Conservation (phyloP, 2,329 filamentous ascomycete species). For the Cladophialophora carrionii region DNA sequence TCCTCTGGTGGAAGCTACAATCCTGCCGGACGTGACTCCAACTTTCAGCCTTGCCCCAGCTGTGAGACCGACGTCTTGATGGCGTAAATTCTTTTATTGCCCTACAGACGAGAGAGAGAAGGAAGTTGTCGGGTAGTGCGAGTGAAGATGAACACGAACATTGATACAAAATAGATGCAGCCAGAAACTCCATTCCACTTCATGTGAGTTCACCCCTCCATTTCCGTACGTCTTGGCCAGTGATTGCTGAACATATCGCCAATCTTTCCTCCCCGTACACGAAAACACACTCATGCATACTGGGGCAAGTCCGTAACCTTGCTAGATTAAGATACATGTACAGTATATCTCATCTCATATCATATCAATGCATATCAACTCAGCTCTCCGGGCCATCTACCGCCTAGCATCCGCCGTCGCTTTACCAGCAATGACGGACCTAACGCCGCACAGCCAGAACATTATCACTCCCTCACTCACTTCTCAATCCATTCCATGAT, state of each 20-base stretch:
- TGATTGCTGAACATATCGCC: too few relatives aligned
- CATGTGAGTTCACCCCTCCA: too few relatives aligned
- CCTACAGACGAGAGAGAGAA: not conserved
- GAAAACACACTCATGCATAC: too few relatives aligned
- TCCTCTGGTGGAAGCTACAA: not conserved
- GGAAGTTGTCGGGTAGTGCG: not conserved
- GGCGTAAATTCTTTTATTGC: not conserved
- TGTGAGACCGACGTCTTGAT: not conserved
- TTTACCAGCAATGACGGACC: not conserved
- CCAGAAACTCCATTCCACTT: not conserved
- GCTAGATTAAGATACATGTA: too few relatives aligned
- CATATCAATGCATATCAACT: too few relatives aligned
- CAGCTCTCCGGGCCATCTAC: not conserved
- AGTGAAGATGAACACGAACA: not conserved
- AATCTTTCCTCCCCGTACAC: too few relatives aligned
- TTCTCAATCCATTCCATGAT: conserved; percentile 9
- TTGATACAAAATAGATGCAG: not conserved
- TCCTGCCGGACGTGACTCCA: not conserved
- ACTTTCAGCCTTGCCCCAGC: not conserved
- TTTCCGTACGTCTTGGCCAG: too few relatives aligned
- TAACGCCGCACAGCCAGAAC: not conserved
- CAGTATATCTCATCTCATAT: not conserved
- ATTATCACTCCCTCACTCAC: not conserved
- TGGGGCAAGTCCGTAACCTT: too few relatives aligned
- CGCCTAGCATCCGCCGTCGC: too few relatives aligned